These are phyloP conservation scores for Leishmania lainsoni DNA, from an alignment of 208 protist species.

Conservation along the genomic window DNA sequence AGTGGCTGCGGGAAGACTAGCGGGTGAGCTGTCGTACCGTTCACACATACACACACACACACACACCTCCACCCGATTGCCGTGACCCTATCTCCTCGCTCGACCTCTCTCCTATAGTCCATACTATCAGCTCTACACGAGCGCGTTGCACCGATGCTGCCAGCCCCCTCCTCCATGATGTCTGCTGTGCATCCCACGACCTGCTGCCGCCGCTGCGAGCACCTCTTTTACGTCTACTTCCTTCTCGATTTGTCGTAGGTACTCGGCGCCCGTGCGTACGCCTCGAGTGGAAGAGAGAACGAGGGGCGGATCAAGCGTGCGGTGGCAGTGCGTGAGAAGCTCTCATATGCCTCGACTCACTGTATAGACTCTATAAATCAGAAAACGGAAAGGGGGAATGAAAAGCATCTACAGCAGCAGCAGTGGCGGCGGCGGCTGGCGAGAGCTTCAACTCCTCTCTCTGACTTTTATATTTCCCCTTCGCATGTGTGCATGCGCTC, in stretches of 20 bases:
- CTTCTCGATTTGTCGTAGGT: background rate
- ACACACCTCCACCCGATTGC: background rate
- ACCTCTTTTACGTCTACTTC: background rate
- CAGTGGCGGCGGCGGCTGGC: background rate
- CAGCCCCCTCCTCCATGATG: background rate
- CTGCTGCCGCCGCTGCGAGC: background rate
- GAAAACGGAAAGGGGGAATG: background rate
- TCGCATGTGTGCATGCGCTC: background rate
- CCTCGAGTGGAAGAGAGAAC: background rate
- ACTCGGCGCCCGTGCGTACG: background rate
- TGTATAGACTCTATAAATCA: background rate
- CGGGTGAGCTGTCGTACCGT: background rate
- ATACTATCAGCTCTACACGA: background rate
- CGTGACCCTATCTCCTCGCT: background rate
- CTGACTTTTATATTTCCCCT: background rate
- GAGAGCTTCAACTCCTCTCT: background rate
- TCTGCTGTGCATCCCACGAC: too few relatives aligned
- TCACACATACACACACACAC: background rate
- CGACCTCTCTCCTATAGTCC: background rate
- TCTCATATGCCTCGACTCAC: background rate
- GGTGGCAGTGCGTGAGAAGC: background rate
- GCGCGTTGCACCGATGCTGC: background rate
- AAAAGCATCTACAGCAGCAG: background rate
- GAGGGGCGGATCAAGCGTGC: background rate
- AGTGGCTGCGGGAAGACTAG: conserved; percentile 39